phyloP scores from a whole-genome alignment of 176 grass and related monocot species.

The Rhynchospora breviuscula region DNA sequence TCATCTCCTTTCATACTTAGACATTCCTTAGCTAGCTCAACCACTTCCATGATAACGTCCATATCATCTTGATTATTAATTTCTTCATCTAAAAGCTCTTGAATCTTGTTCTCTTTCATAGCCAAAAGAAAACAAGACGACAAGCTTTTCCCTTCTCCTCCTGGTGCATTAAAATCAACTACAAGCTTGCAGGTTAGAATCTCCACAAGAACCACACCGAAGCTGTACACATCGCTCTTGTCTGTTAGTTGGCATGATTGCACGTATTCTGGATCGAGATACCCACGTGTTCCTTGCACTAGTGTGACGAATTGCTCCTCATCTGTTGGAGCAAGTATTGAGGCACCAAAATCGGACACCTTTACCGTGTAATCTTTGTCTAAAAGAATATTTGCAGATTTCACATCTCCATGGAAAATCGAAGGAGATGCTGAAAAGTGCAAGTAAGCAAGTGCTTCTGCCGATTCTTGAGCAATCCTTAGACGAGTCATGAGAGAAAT shows the following conservation, averaged over 20 bases:
- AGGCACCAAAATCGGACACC: conserved; percentile 22
- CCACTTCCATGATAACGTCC: not conserved
- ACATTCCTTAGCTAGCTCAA: not conserved
- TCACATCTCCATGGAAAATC: conserved; percentile 28
- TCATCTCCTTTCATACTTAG: not conserved
- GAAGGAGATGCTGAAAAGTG: no score
- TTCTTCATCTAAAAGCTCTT: conserved; percentile 2
- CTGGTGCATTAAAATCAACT: not conserved
- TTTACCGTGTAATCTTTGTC: not conserved
- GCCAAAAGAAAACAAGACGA: not conserved
- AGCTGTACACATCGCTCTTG: conserved; percentile 32
- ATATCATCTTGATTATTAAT: not conserved
- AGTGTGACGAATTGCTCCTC: not conserved
- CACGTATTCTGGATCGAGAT: conserved; percentile 31
- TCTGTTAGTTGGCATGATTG: not conserved
- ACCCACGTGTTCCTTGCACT: conserved; percentile 15
- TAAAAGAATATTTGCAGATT: conserved; percentile 29
- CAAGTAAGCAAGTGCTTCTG: no score
- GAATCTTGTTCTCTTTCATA: not conserved
- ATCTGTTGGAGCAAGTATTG: not conserved
- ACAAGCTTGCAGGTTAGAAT: conserved; percentile 14
- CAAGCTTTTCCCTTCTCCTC: not conserved
- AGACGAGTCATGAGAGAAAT: conserved; percentile 9
- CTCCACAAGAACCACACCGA: conserved; percentile 23
- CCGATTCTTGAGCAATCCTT: no score